These are phyloP conservation scores for Chlamydomonas sp. DNA, from an alignment of 139 green algal genomes.

Conservation along the genomic window DNA sequence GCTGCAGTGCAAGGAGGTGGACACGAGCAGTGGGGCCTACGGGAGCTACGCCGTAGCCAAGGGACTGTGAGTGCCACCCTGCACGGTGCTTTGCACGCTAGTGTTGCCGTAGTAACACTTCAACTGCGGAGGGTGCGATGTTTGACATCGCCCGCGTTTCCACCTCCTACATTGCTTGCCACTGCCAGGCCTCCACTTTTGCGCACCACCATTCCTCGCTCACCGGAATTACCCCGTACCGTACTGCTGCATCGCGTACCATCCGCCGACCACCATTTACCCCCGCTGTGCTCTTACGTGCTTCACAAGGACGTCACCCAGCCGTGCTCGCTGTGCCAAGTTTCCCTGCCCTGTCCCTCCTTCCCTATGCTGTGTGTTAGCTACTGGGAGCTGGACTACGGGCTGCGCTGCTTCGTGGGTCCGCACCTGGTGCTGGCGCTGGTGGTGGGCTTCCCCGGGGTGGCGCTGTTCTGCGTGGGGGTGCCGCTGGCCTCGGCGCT, in stretches of 20 bases:
- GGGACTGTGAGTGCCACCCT: neutral
- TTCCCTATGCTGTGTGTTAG: neutral
- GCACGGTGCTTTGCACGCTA: neutral
- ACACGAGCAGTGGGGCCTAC: neutral
- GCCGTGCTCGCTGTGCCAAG: neutral
- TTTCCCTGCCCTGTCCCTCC: too few species aligned
- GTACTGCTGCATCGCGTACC: too few species aligned
- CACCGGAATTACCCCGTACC: too few species aligned
- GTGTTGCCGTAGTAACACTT: too few species aligned
- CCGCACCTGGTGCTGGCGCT: slow-evolving; percentile 13
- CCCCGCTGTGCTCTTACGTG: too few species aligned
- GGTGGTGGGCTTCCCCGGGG: slow-evolving; percentile 1
- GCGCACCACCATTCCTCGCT: too few species aligned
- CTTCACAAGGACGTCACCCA: too few species aligned
- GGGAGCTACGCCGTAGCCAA: neutral
- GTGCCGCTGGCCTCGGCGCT: neutral
- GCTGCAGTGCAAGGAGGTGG: slow-evolving; percentile 1
- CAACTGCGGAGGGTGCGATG: too few species aligned
- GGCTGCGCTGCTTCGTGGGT: neutral
- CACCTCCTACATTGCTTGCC: too few species aligned
- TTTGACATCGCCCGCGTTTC: too few species aligned
- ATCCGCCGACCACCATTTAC: too few species aligned
- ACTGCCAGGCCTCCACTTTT: too few species aligned
- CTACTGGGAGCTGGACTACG: slow-evolving; percentile 37
- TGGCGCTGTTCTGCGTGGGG: slow-evolving; percentile 10